Base-by-base conservation (phyloP, 2,329 filamentous ascomycete species). In the Nemania sp. region DNA sequence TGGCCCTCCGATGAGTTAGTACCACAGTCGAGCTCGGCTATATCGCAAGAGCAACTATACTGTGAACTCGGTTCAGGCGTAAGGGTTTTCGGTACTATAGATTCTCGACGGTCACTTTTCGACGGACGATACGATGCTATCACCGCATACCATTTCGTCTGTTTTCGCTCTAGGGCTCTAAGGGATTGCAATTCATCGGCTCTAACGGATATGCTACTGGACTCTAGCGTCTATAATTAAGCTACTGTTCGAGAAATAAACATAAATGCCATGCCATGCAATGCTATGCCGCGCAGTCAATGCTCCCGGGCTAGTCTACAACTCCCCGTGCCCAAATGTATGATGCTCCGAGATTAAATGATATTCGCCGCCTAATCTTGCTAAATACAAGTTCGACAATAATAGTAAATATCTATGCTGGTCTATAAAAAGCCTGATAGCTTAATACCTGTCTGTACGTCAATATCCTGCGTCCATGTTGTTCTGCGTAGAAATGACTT, bases 31-130 rank as follows among this genome's bases (percentile, higher is more conserved):
- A 45, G 33, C 36, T 33, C 33, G 23, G 41, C 31, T 8, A 50
- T 40, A 24, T 23, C 14, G 20, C 28, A 41, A 39, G 24, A 42
- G 14, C 34, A 42, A 47, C 12, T 5, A 22, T 44, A 20, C 23
- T 44, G 44, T 33, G 17, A 36, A 36, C 14, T 28, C n/a, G 49
- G 49, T 30, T 33, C 19, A 44, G 56, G 56, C 56, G 52, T 58
- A 43, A 49, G 28, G 48, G 40, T 52, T 52, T n/a, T 34, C 23
- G 42, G 26, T 30, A 50, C 26, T 22, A 47, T 57, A 48, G 49
- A 54, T 48, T 8, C 36, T 48, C 33, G 19, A 26, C 42, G 19
- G 33, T 49, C 37, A 26, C 44, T 36, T 14, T 49, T 31, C 39
- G 9, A 15, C 47, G 37, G 30, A 41, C 15, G 40, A 49, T 37